Evolutionary conservation across 495 filamentous ascomycete species (phyloP).

Genomic region (Tuber magnatum): DNA sequence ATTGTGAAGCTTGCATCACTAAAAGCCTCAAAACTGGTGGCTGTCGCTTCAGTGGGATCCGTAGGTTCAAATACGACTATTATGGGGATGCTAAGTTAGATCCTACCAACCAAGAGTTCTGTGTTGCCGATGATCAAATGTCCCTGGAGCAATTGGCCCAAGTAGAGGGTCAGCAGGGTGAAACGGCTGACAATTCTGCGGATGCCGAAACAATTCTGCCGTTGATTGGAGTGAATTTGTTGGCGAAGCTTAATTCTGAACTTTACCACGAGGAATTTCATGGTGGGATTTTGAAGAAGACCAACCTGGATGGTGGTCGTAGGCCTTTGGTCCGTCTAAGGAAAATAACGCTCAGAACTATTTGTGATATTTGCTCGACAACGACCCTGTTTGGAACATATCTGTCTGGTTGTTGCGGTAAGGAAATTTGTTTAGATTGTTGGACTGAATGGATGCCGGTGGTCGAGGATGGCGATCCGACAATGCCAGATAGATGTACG

Average conservation of each 20-base stretch:
- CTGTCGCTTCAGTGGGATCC: constrained; percentile 33
- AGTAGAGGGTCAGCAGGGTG: background rate
- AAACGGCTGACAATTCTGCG: background rate
- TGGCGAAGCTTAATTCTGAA: constrained; percentile 10
- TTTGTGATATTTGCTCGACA: constrained; percentile 38
- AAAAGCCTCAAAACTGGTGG: constrained; percentile 25
- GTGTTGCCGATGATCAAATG: background rate
- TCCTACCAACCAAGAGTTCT: constrained; percentile 24
- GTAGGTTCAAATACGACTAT: constrained; percentile 25
- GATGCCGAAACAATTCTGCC: background rate
- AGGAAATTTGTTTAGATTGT: constrained; percentile 38
- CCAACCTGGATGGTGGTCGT: constrained; percentile 4
- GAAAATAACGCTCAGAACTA: constrained; percentile 20
- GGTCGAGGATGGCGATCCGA: background rate
- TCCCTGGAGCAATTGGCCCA: background rate
- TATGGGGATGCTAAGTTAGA: constrained; percentile 6
- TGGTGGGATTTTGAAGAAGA: background rate
- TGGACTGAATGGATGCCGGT: constrained; percentile 36
- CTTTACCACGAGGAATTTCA: constrained; percentile 31
- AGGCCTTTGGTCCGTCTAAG: constrained; percentile 32
- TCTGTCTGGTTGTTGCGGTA: constrained; percentile 40
- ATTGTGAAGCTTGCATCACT: constrained; percentile 35
- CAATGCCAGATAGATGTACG: constrained; percentile 27
- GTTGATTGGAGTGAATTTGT: background rate
- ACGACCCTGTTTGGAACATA: constrained; percentile 39